phyloP scores from a whole-genome alignment of 2,329 filamentous ascomycete species.

The Aspergillus pseudoviridinutans region DNA sequence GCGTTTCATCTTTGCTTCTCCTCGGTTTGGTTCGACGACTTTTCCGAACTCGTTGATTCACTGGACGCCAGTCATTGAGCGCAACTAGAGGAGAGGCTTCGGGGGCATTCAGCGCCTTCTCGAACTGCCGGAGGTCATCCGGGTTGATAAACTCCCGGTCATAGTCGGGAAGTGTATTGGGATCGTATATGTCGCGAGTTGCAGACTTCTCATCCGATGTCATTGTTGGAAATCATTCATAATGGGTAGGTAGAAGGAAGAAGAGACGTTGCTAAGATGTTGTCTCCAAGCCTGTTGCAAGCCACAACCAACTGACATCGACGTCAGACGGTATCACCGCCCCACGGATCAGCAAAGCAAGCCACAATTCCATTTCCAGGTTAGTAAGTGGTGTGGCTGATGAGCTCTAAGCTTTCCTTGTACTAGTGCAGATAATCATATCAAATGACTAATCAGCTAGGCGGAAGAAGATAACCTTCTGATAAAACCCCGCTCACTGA shows the following conservation, averaged over 20 bases:
- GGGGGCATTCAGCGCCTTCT: constrained; percentile 74
- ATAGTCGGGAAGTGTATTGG: constrained; percentile 69
- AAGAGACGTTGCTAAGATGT: background rate
- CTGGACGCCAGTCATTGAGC: constrained; percentile 91
- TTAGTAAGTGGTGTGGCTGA: background rate
- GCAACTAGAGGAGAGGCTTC: constrained; percentile 77
- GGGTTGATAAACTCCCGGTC: constrained; percentile 71
- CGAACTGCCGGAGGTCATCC: constrained; percentile 73
- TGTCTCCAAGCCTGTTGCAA: background rate
- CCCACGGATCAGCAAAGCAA: background rate
- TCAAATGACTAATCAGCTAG: background rate
- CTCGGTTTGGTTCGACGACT: constrained; percentile 42
- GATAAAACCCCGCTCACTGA: background rate
- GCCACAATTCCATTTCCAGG: background rate
- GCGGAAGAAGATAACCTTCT: background rate
- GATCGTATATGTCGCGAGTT: constrained; percentile 59
- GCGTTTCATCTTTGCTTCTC: constrained; percentile 80
- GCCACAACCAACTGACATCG: constrained; percentile 4
- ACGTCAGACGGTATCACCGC: constrained; percentile 9
- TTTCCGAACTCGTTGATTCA: constrained; percentile 65
- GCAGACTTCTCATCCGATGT: constrained; percentile 23
- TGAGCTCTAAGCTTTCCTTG: background rate
- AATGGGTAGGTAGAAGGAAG: constrained; percentile 6
- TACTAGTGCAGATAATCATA: background rate
- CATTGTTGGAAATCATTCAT: constrained; percentile 27